Base-by-base conservation (phyloP, 169 alveolate species). In the Plasmodium gallinaceum region DNA sequence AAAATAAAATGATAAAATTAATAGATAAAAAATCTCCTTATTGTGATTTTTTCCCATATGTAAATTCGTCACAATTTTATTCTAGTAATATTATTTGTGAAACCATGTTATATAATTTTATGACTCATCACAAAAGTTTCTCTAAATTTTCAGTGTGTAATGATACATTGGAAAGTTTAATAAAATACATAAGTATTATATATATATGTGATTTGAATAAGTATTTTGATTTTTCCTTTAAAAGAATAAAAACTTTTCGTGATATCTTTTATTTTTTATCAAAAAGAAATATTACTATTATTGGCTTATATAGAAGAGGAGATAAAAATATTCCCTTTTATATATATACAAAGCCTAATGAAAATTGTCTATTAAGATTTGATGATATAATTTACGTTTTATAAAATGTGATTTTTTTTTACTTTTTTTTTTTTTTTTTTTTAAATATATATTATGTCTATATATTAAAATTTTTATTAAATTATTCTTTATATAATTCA, bases 61-160 rank as follows among this genome's bases (percentile, higher is more conserved):
- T 80, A 54, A 80, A 80, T 69, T 80, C 74, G 7, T 68, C 85
- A 10, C 54, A 45, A 48, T 80, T 80, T 80, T 80, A 68, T 80
- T 26, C 85, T 9, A 80, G 90, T 71, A 80, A 80, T 68, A 18
- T 80, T 62, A 80, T 80, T 24, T 80, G 85, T 46, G 90, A 80
- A 80, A 80, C 80, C 14, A 80, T 80, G 90, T 26, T 80, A 37
- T 80, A 80, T 46, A 80, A 80, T 62, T 68, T 80, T 48, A 66
- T 80, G 90, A 48, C 83, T 10, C 80, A 80, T 37, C 90, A 80
- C 46, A 80, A 80, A 80, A 80, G 90, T 60, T 80, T 80, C 73
- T 66, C 80, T 32, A 69, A 80, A 42, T 80, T 68, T 80, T 54
- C 90, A 57, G 90, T 80, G 32, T 80, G 83, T 80, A 80, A 66